Base-by-base conservation (phyloP, 768 basidiomycete species). In the Gymnopilus dilepis region DNA sequence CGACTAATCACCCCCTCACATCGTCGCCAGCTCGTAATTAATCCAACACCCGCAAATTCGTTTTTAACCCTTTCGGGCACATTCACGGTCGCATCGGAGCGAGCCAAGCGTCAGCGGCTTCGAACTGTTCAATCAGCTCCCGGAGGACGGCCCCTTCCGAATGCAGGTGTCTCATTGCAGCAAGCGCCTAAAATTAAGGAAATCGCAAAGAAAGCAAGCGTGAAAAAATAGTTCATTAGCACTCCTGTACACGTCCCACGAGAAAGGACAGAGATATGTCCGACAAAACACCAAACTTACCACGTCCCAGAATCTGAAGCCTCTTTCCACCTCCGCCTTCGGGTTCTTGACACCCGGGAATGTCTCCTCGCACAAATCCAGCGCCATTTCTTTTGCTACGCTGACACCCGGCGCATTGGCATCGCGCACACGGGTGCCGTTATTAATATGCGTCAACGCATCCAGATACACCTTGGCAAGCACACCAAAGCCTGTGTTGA, bases 281-380 rank as follows among this genome's bases (percentile, higher is more conserved):
- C 62, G 57, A 61, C 43, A 60, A 50, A 61, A 61, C 51, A 61
- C 66, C 54, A 60, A 58, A 43, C 95, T 78, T 72, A 97, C 96
- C 76, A 96, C 84, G 73, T 98, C 95, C 97, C 97, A 99, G 82
- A 99, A 99, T 70, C 97, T 83, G 82, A 99, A 98, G 6, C 97
- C 97, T 52, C 97, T 80, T 76, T 97, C 95, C 60, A 99, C 91
- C 82, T 99, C 97, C 62, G 79, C 79, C 77, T 89, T 87, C 3
- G 96, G 94, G 59, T 70, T 75, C 81, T 95, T 97, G 67, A 99
- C 93, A 21, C 93, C 95, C 19, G 90, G 85, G 83, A 99, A 98
- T 58, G 92, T 95, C 72, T 95, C 91, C 69, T 98, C 95, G 72
- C 96, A 92, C 67, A 97, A 89, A 64, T 91, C 92, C 42, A 98